These are phyloP conservation scores for Sugiyamaella chiloensis DNA, from an alignment of 805 yeast species.

Conservation along the genomic window DNA sequence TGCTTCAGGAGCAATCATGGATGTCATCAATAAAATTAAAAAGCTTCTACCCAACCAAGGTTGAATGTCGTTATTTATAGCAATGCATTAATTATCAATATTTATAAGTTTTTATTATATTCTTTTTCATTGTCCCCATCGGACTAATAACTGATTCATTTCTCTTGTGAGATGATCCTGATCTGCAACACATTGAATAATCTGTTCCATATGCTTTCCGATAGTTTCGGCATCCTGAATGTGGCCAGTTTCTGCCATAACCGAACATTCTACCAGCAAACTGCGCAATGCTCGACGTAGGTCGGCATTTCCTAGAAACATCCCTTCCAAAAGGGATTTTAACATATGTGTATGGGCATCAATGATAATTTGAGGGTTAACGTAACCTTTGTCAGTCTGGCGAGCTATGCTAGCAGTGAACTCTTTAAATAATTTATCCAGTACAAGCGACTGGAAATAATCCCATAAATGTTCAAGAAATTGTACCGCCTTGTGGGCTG, in stretches of 20 bases:
- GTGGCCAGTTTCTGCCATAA: no score
- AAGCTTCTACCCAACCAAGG: no score
- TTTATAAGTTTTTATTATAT: no score
- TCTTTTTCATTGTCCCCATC: conserved; percentile 1
- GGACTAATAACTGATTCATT: background rate
- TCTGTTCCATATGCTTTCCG: background rate
- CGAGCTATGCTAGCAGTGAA: conserved; percentile 8
- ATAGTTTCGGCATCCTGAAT: no score
- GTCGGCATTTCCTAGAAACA: conserved; percentile 13
- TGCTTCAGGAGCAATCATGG: conserved; percentile 79
- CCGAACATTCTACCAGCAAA: conserved; percentile 4
- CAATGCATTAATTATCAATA: no score
- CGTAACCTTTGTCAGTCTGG: conserved; percentile 1
- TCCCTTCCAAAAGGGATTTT: conserved; percentile 5
- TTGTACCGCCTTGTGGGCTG: conserved; percentile 11
- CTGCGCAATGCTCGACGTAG: conserved; percentile 13
- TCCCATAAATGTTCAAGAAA: conserved; percentile 22
- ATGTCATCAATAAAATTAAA: conserved; percentile 52
- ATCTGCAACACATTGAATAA: background rate
- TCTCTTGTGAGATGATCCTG: background rate
- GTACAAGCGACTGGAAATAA: conserved; percentile 17
- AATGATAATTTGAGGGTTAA: conserved; percentile 17
- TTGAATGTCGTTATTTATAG: background rate
- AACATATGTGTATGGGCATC: conserved; percentile 7
- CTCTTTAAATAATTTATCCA: conserved; percentile 15